Conservation (phyloP, 768 basidiomycete genomes). For the Lyophyllum shimeji region DNA sequence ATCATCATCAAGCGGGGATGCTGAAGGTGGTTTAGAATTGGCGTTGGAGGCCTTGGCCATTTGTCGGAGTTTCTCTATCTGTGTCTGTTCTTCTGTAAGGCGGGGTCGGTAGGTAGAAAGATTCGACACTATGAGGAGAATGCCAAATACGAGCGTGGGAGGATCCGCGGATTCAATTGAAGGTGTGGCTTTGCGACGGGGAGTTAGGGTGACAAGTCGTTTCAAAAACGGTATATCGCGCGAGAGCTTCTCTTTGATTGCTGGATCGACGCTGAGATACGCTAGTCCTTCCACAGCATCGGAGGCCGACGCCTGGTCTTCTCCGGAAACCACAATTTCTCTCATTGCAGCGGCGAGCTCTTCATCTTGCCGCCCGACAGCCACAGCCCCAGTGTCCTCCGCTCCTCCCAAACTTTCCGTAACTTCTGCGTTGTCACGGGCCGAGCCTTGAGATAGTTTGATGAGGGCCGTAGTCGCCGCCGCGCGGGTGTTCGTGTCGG, state of each 20-base stretch:
- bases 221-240: conserved; percentile 53
- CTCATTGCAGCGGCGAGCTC: conserved; percentile 57
- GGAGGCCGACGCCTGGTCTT: conserved; percentile 40
- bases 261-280: conserved; percentile 69
- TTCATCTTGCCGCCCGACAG: conserved; percentile 31
- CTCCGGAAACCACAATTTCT: conserved; percentile 44
- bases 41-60: conserved; percentile 58
- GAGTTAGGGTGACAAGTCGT: conserved; percentile 55
- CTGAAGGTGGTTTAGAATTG: conserved; percentile 26
- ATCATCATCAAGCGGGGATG: conserved; percentile 59
- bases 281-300: conserved; percentile 85
- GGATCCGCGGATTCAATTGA: conserved; percentile 21
- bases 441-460: conserved; percentile 67
- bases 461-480: conserved; percentile 73
- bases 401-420: conserved; percentile 9
- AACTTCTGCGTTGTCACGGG: conserved; percentile 41
- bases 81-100: conserved; percentile 77
- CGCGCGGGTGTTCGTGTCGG: conserved; percentile 49
- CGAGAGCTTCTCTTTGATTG: conserved; percentile 63
- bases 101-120: conserved; percentile 69
- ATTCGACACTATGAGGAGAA: conserved; percentile 75
- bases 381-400: conserved; percentile 11
- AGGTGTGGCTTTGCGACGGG: conserved; percentile 40
- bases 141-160: conserved; percentile 69
- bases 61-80: conserved; percentile 74